Base-by-base conservation (phyloP, 768 basidiomycete species). In the Artomyces pyxidatus region DNA sequence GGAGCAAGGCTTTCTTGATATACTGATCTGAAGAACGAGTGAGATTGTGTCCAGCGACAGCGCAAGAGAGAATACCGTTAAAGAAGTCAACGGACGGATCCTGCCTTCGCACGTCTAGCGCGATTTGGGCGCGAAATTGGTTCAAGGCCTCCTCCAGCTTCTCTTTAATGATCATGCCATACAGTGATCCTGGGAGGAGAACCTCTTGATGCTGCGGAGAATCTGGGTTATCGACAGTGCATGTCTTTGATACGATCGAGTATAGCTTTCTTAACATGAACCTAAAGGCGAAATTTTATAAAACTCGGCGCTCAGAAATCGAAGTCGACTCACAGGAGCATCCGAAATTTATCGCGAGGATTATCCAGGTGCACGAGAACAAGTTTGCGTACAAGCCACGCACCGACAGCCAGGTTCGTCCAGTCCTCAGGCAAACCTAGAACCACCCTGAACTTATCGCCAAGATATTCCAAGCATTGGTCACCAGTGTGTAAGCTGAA, bases 121-220 rank as follows among this genome's bases (percentile, higher is more conserved):
- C 66, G 53, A 97, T 84, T 55, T 77, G 83, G 49, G 68, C 71
- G 45, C 87, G 78, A 61, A 88, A 78, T 58, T 76, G 75, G 56
- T 77, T 85, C 43, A 98, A 68, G 21, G 81, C 82, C 64, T 98
- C 96, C 57, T 97, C 95, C 51, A 98, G 75, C 52, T 89, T 82
- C 66, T 99, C 96, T 68, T 96, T 98, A 71, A 99, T 88, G 60
- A 98, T 96, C 89, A 95, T 97, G 42, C 83, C 84, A 63, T 96
- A 98, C 21, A 99, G 65, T 56, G 73, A 80, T 26, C 96, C 96
- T 1, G 96, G 96, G 5, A 98, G 80, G 11, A 99, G 76, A 41
- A 95, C 92, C 62, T 99, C 96, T 64, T 99, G 96, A 61, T 98
- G 90, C 63, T 98, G 95, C 51, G 96, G 93, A 1, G 94, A 98